Conservation (phyloP, 192 early-diverging fungal genomes). For the Tieghemiomyces parasiticus region DNA sequence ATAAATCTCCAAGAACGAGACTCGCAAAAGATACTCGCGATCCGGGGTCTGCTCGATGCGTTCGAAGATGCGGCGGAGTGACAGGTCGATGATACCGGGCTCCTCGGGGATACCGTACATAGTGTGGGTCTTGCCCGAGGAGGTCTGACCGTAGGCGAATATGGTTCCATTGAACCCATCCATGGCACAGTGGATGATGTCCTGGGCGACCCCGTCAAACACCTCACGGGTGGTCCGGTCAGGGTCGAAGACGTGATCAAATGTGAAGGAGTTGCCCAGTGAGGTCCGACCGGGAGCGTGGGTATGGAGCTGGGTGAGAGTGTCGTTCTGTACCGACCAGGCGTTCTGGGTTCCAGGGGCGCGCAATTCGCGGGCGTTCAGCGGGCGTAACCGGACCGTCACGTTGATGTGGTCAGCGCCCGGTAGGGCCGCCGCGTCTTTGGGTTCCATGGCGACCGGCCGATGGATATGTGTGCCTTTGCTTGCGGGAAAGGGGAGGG, state of each 20-base stretch:
- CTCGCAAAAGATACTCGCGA: slow-evolving; percentile 79
- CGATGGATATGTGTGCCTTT: no score
- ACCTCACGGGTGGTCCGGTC: slow-evolving; percentile 21
- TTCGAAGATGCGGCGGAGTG: slow-evolving; percentile 48
- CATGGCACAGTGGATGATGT: slow-evolving; percentile 55
- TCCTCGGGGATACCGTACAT: slow-evolving; percentile 48
- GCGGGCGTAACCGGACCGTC: slow-evolving; percentile 55
- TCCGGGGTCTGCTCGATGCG: slow-evolving; percentile 24
- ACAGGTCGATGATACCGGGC: slow-evolving; percentile 51
- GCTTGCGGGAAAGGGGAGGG: no score
- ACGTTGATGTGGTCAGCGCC: slow-evolving; percentile 44
- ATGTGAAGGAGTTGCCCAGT: slow-evolving; percentile 28
- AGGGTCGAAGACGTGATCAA: slow-evolving; percentile 34
- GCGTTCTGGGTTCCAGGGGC: slow-evolving; percentile 21
- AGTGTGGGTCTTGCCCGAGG: slow-evolving; percentile 79
- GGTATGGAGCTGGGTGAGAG: slow-evolving; percentile 22
- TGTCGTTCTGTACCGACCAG: slow-evolving; percentile 26
- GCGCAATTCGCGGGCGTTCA: slow-evolving; percentile 39
- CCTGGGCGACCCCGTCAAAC: slow-evolving; percentile 31
- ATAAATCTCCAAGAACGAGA: slow-evolving; percentile 98
- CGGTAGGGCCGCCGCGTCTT: no score
- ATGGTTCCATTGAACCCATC: slow-evolving; percentile 93
- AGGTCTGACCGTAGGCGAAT: slow-evolving; percentile 97
- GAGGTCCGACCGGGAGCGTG: slow-evolving; percentile 17
- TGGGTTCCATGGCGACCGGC: no score